These are phyloP conservation scores for Amoebophrya sp. DNA, from an alignment of 169 alveolate genomes.

Conservation along the genomic window DNA sequence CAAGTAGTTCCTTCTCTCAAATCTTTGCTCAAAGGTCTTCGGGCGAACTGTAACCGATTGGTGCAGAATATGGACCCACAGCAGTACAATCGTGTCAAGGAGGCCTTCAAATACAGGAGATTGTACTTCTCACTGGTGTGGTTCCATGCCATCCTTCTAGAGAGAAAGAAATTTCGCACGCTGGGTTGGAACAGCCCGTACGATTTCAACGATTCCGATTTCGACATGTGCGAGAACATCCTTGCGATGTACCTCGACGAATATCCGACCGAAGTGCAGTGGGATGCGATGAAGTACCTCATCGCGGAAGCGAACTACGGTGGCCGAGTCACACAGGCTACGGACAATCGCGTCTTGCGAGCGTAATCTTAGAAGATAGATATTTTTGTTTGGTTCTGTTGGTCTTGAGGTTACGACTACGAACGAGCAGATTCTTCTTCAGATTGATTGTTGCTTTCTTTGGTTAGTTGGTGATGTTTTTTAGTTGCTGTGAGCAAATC, in stretches of 20 bases:
- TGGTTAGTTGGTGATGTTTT: not conserved
- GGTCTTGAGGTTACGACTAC: too few relatives aligned
- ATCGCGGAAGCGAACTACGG: slow-evolving; percentile 91
- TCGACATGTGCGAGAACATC: slow-evolving; percentile 83
- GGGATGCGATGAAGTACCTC: slow-evolving; percentile 85
- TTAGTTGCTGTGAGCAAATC: not conserved
- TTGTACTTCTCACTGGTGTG: slow-evolving; percentile 88
- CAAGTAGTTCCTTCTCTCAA: slow-evolving; percentile 52
- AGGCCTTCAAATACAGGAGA: slow-evolving; percentile 80
- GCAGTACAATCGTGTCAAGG: slow-evolving; percentile 77
- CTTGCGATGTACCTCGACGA: slow-evolving; percentile 79
- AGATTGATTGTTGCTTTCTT: not conserved
- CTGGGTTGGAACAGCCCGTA: slow-evolving; percentile 94
- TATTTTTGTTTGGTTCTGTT: too few relatives aligned
- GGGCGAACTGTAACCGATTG: slow-evolving; percentile 78
- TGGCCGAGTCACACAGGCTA: slow-evolving; percentile 88
- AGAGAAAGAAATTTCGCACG: slow-evolving; percentile 91
- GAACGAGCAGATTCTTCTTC: not conserved
- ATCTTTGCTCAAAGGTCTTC: slow-evolving; percentile 86
- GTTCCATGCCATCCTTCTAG: slow-evolving; percentile 94
- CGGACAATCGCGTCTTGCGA: slow-evolving; percentile 77
- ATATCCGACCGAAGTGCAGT: slow-evolving; percentile 69
- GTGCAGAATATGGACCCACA: slow-evolving; percentile 71
- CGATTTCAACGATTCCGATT: slow-evolving; percentile 96
- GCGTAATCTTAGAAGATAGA: too few relatives aligned